A percentile compares a stretch with the other conserved stretches of the same genome.
phyloP scores from a whole-genome alignment of 805 yeast species.

The Dipodascus geniculatus region DNA sequence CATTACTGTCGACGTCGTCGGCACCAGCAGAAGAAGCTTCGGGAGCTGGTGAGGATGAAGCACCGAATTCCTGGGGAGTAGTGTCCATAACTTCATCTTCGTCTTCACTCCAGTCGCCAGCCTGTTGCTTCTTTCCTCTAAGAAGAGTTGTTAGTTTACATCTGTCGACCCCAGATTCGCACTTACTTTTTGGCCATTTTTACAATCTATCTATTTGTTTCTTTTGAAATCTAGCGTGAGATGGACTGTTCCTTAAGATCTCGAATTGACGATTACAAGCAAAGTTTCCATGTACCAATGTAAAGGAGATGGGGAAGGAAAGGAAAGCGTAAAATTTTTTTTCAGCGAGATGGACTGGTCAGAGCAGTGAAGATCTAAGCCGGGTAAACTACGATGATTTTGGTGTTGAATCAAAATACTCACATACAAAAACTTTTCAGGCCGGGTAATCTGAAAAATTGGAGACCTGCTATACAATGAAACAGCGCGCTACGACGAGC shows the following conservation, averaged over 20 bases:
- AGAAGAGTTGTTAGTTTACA: slow-evolving; percentile 2
- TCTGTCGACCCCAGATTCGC: background rate
- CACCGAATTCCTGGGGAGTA: slow-evolving; percentile 43
- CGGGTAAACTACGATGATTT: background rate
- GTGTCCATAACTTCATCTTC: slow-evolving; percentile 37
- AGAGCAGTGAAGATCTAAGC: background rate
- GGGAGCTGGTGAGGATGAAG: slow-evolving; percentile 22
- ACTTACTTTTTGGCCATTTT: slow-evolving; percentile 41
- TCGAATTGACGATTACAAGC: too few species aligned
- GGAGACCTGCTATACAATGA: background rate
- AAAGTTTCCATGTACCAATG: too few species aligned
- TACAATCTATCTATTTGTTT: too few species aligned
- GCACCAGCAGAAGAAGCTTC: slow-evolving; percentile 22
- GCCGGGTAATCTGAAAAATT: slow-evolving; percentile 1
- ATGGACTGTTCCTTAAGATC: too few species aligned
- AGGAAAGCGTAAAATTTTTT: background rate
- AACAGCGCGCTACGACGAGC: too few species aligned
- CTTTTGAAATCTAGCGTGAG: too few species aligned
- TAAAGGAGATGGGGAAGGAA: background rate
- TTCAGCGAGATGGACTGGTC: background rate
- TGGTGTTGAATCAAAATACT: background rate
- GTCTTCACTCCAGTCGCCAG: slow-evolving; percentile 76
- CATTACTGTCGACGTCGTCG: slow-evolving; percentile 36
- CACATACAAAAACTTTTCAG: background rate
- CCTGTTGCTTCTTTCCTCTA: slow-evolving; percentile 52